Base-by-base conservation (phyloP, 768 basidiomycete species). In the Agrocybe praecox region DNA sequence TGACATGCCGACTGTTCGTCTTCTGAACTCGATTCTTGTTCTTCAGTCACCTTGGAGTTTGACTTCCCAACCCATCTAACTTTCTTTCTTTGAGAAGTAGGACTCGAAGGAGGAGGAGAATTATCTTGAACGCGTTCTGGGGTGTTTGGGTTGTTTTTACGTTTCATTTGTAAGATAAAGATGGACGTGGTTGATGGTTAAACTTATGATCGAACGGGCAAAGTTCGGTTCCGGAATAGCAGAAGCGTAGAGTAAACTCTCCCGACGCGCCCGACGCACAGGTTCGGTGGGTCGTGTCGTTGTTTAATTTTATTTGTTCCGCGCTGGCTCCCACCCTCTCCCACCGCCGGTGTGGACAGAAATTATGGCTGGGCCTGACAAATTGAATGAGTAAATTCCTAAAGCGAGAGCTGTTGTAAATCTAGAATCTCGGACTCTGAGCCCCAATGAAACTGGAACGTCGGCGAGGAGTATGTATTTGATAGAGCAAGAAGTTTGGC, bases 1-100 rank as follows among this genome's bases (percentile, higher is more conserved):
- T 24, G 19, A 17, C 26, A 29, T 29, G 9, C 9, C 26, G 36
- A 26, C 23, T 57, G 58, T 33, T 58, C 57, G 23, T 65, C 68
- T 11, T 71, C 72, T 23, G 67, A 64, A 49, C 48, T 53, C 22
- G 33, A 21, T 12, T 62, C 56, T 42, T 49, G 43, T 17, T 43
- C 36, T 24, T 26, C 67, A 18, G 51, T 55, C 12, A 56, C 54
- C 2, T 58, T 43, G 33, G 33, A 8, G 14, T 21, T 29, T 10
- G 32, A n/a, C 40, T 66, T 65, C 18, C 58, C 58, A 53, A 71
- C 67, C 76, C 74, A 76, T 53, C 74, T 66, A 17, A 76, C 74
- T 59, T 64, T 69, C 61, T 76, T 77, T 44, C 42, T 48, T 18
- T 58, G 46, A 21, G 50, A 56, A 22, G 56, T 52, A 42, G 60